Base-by-base conservation (phyloP, 768 basidiomycete species). In the Lentinula edodes region DNA sequence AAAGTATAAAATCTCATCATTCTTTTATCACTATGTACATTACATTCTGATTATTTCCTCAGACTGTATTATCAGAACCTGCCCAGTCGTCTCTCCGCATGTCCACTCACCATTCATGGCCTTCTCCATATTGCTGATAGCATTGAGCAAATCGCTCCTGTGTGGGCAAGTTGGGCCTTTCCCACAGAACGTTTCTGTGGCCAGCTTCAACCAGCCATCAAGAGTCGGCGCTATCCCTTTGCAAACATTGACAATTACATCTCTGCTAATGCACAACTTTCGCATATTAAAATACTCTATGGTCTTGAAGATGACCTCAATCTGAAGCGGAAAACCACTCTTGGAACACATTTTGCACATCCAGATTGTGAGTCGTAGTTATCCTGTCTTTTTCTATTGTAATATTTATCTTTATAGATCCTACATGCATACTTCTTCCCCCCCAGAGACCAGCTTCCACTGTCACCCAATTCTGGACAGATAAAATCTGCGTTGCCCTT, bases 91-190 rank as follows among this genome's bases (percentile, higher is more conserved):
- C 36, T 70, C 2, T 16, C 60, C 1, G 36, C 61, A 0, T 72
- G 71, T 52, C 62, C 68, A 28, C n/a, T 67, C 0, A 64, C 65
- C 5, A 51, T 72, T 5, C 71, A 72, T 62, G 62, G 51, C 12
- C 50, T 72, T 1, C 63, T 72, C 10, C 70, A 72, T 58, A 39
- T 71, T 48, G 61, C 63, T n/a, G 63, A 69, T 51, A 41, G 38
- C 15, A 70, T 72, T 23, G 42, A 61, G 12, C 10, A 23, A 1
- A 38, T 43, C 6, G 70, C 67, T 2, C 70, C 70, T 9, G 64
- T 68, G 0, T 71, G 70, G 65, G 52, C 53, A 0, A 66, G 62
- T 39, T 71, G 71, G 72, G 62, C 67, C 0, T 72, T 72, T 48
- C 54, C 64, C 0, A 69, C 69, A 60, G 72, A 73, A 52, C 59